These are phyloP conservation scores for Arachis stenosperma DNA, from an alignment of 306 rosid species.

Conservation along the genomic window DNA sequence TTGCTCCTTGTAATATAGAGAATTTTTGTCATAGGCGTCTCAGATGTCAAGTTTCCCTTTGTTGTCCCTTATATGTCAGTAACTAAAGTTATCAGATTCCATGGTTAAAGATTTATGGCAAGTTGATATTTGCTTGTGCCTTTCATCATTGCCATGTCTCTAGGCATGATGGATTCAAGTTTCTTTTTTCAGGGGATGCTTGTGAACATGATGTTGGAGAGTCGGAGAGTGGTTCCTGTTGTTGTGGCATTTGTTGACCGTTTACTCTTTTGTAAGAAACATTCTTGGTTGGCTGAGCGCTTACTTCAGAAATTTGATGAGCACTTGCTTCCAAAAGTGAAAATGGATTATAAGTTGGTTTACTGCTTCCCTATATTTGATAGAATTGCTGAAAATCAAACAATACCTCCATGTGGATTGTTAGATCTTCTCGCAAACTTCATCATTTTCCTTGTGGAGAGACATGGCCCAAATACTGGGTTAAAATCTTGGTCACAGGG, in stretches of 20 bases:
- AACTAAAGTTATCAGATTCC: conserved; percentile 20
- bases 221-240: conserved; percentile 76
- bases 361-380: conserved; percentile 80
- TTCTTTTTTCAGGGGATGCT: conserved; percentile 67
- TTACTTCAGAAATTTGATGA: conserved; percentile 88
- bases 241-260: conserved; percentile 82
- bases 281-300: conserved; percentile 84
- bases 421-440: conserved; percentile 75
- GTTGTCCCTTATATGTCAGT: conserved; percentile 19
- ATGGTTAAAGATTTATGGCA: conserved; percentile 24
- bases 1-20: conserved; percentile 8
- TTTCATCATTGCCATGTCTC: conserved; percentile 4
- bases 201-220: conserved; percentile 76
- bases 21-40: conserved; percentile 11
- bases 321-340: conserved; percentile 84
- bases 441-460: conserved; percentile 83
- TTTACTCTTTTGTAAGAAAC: conserved; percentile 81
- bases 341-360: conserved; percentile 72
- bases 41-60: background rate
- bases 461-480: conserved; percentile 79
- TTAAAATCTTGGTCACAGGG: conserved; percentile 94
- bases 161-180: conserved; percentile 28
- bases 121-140: conserved; percentile 12
- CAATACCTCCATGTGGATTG: conserved; percentile 81
- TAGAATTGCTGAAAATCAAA: conserved; percentile 80